phyloP scores from a whole-genome alignment of 768 basidiomycete genomes.

The Punctularia strigosozonata region DNA sequence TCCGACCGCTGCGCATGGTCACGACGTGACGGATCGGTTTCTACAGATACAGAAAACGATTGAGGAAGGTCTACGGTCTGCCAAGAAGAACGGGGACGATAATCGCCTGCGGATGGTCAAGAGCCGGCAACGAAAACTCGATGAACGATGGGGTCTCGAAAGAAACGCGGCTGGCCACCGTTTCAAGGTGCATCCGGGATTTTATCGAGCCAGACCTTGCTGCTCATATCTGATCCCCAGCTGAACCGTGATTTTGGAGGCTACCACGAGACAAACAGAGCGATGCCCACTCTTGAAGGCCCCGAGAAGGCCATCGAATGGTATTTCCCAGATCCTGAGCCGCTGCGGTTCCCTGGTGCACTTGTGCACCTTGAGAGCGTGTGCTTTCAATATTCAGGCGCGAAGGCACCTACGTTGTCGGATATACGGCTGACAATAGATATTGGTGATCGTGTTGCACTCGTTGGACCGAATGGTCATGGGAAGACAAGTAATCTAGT shows the following conservation, averaged over 20 bases:
- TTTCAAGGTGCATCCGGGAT: no score
- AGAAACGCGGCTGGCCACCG: slow-evolving; percentile 24
- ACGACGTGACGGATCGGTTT: no score
- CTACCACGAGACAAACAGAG: slow-evolving; percentile 25
- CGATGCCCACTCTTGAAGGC: slow-evolving; percentile 27
- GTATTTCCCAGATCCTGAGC: slow-evolving; percentile 20
- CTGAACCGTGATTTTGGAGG: slow-evolving; percentile 40
- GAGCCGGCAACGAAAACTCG: slow-evolving; percentile 50
- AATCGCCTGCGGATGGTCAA: no score
- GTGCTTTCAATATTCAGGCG: slow-evolving; percentile 20
- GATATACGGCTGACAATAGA: slow-evolving; percentile 26
- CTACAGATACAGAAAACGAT: no score
- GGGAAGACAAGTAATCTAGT: no score
- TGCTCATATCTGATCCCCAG: no score
- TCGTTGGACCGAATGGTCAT: slow-evolving; percentile 40
- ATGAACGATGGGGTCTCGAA: slow-evolving; percentile 11
- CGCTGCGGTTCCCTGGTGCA: slow-evolving; percentile 22
- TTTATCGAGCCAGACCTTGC: no score
- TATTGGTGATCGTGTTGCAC: slow-evolving; percentile 24
- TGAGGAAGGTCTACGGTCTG: no score
- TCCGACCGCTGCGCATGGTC: no score
- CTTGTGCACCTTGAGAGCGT: slow-evolving; percentile 20
- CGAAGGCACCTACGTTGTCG: slow-evolving; percentile 15
- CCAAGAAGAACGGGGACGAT: no score
- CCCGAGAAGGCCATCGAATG: slow-evolving; percentile 24